Evolutionary conservation across 371 early-diverging fungal species (phyloP).

Genomic region (Haplosporangium sp.): DNA sequence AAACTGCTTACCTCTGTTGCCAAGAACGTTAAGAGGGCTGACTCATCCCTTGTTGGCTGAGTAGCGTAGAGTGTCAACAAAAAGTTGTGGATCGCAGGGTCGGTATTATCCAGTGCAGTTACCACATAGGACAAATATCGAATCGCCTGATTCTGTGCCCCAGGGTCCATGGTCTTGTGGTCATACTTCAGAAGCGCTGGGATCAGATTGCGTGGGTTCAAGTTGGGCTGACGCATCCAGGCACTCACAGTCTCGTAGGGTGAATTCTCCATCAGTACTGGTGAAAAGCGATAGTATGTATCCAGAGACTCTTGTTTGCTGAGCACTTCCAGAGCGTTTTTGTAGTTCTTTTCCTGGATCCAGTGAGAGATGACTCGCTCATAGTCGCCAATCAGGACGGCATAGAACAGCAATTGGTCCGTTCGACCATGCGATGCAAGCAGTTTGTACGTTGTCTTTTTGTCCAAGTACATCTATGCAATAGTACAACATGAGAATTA

Average conservation of each 20-base stretch:
- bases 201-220: slow-evolving; percentile 87
- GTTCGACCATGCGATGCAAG: slow-evolving; percentile 87
- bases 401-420: slow-evolving; percentile 81
- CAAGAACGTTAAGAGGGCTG: slow-evolving; percentile 73
- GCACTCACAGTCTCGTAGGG: slow-evolving; percentile 85
- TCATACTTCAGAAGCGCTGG: slow-evolving; percentile 89
- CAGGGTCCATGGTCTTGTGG: slow-evolving; percentile 50
- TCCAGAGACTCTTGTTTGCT: slow-evolving; percentile 78
- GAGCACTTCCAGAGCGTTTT: slow-evolving; percentile 79
- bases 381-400: slow-evolving; percentile 81
- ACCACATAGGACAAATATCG: slow-evolving; percentile 90
- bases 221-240: slow-evolving; percentile 84
- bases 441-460: slow-evolving; percentile 78
- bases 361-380: slow-evolving; percentile 85
- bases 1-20: slow-evolving; percentile 65
- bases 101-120: slow-evolving; percentile 77
- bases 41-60: slow-evolving; percentile 74
- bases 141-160: slow-evolving; percentile 83
- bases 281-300: slow-evolving; percentile 88
- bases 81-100: slow-evolving; percentile 92
- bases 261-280: slow-evolving; percentile 81
- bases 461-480: slow-evolving; percentile 63
- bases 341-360: slow-evolving; percentile 80
- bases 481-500: background rate
- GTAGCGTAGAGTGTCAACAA: slow-evolving; percentile 86